Evolutionary conservation across 768 basidiomycete genomes (phyloP).

Genomic region (Termitomyces titanicus): DNA sequence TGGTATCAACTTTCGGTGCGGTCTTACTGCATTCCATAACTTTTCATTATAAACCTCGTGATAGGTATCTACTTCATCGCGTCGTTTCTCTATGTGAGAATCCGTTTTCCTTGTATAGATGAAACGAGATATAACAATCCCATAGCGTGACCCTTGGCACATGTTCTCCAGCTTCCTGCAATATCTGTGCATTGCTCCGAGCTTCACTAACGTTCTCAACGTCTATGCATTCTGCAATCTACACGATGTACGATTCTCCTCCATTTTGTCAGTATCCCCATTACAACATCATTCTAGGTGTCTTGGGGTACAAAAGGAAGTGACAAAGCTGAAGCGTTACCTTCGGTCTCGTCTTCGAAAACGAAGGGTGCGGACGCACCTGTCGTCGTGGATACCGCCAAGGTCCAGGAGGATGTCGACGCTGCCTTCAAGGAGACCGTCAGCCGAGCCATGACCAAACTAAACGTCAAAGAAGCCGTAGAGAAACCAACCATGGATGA

Average conservation of each 20-base stretch:
- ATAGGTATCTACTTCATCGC: conserved; percentile 77
- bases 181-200: conserved; percentile 86
- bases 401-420: conserved; percentile 86
- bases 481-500: conserved; percentile 89
- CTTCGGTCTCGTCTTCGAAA: conserved; percentile 85
- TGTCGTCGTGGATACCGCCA: conserved; percentile 83
- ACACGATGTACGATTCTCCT: conserved; percentile 61
- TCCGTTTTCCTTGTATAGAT: neutral
- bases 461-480: conserved; percentile 56
- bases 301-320: conserved; percentile 96
- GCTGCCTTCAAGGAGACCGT: conserved; percentile 90
- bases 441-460: conserved; percentile 77
- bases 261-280: neutral
- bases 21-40: neutral
- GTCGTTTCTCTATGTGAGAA: conserved; percentile 80
- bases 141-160: conserved; percentile 93
- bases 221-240: conserved; percentile 98
- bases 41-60: neutral
- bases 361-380: conserved; percentile 66
- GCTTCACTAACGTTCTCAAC: conserved; percentile 93
- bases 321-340: conserved; percentile 90
- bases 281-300: conserved; percentile 39
- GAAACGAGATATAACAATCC: neutral
- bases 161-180: conserved; percentile 94
- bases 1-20: conserved; percentile 83